These are phyloP conservation scores for Allantophomopsis cytisporea DNA, from an alignment of 2,329 filamentous ascomycete genomes.

Conservation along the genomic window DNA sequence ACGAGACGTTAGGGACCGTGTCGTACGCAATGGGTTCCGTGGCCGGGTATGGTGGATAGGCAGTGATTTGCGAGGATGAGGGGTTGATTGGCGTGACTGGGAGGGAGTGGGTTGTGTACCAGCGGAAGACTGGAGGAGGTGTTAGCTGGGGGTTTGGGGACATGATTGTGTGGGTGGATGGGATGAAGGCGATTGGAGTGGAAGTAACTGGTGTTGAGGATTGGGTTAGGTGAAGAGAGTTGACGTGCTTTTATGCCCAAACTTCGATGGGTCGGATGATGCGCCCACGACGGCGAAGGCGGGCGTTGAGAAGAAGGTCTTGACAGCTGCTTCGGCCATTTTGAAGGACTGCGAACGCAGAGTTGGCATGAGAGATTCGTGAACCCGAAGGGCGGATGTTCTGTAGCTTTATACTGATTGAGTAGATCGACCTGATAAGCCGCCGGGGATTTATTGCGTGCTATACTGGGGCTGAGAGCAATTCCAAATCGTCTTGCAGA, in stretches of 20 bases:
- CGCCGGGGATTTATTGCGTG: too few species aligned
- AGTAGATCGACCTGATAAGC: too few species aligned
- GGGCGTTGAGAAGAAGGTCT: conserved; percentile 66
- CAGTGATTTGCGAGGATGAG: conserved; percentile 46
- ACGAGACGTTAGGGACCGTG: conserved; percentile 33
- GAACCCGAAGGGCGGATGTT: too few species aligned
- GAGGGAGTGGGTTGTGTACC: conserved; percentile 70
- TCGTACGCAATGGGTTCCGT: conserved; percentile 35
- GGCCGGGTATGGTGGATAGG: conserved; percentile 24
- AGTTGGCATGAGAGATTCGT: too few species aligned
- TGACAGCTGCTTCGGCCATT: conserved; percentile 42
- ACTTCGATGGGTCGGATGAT: conserved; percentile 72
- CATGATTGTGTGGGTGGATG: background rate
- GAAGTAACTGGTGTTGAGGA: conserved; percentile 1
- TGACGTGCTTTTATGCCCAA: conserved; percentile 64
- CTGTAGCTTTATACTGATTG: too few species aligned
- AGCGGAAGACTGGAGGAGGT: conserved; percentile 57
- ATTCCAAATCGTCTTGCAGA: too few species aligned
- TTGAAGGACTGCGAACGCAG: too few species aligned
- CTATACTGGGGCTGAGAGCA: too few species aligned
- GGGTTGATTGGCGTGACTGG: conserved; percentile 80
- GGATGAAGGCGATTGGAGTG: background rate
- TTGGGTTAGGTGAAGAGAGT: conserved; percentile 1
- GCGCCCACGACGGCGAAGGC: conserved; percentile 84
- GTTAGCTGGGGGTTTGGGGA: conserved; percentile 4